phyloP scores from a whole-genome alignment of 441 rosid species.

The Pelargonium myrrhifolium region DNA sequence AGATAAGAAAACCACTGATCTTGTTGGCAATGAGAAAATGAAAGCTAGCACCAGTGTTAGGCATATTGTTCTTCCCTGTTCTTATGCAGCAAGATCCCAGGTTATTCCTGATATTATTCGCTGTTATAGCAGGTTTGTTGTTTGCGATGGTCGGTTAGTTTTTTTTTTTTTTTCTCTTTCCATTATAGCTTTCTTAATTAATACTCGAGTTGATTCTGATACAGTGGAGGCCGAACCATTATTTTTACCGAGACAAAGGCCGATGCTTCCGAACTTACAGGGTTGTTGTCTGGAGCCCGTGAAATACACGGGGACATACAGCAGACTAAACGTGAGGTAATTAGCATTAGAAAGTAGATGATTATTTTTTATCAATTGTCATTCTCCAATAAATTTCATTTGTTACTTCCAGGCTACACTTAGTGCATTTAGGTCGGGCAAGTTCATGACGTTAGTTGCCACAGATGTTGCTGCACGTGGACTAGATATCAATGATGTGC shows the following conservation, averaged over 20 bases:
- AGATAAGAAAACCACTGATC: constrained; percentile 75
- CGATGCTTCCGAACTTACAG: constrained; percentile 80
- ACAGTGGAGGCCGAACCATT: constrained; percentile 87
- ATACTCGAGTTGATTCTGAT: constrained; percentile 14
- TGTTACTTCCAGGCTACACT: constrained; percentile 58
- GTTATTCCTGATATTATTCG: constrained; percentile 84
- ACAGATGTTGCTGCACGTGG: constrained; percentile 97
- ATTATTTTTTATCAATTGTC: neutral
- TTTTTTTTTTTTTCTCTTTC: neutral
- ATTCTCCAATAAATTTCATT: neutral
- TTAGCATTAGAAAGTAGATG: neutral
- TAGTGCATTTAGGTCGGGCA: constrained; percentile 79
- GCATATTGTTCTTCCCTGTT: constrained; percentile 81
- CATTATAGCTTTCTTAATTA: neutral
- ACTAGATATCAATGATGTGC: constrained; percentile 90
- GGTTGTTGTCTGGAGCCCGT: constrained; percentile 68
- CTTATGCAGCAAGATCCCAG: constrained; percentile 54
- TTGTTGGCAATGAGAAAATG: constrained; percentile 95
- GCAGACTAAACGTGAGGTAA: constrained; percentile 88
- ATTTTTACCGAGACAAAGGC: constrained; percentile 85
- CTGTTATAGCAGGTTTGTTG: constrained; percentile 73
- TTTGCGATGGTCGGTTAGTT: neutral
- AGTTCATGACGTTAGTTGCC: constrained; percentile 82
- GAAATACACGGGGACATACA: constrained; percentile 90
- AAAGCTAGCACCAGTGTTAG: constrained; percentile 87